A percentile compares a stretch with the other conserved stretches of the same genome.
Conservation (phyloP, 2,329 filamentous ascomycete genomes). For the Pyrenophora graminea region DNA sequence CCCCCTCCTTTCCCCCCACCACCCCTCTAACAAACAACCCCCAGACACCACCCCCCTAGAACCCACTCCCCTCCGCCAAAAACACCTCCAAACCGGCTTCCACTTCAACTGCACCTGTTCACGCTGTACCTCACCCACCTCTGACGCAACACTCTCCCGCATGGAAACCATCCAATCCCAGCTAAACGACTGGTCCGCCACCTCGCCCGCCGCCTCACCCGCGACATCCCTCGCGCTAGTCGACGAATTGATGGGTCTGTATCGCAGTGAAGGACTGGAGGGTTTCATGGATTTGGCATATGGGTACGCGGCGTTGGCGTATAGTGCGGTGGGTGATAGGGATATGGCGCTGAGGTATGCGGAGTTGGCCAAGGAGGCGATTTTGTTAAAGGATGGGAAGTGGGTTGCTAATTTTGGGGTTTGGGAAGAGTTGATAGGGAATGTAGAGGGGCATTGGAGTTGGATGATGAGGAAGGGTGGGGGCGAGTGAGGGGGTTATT, state of each 20-base stretch:
- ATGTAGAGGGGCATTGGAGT: conserved; percentile 11
- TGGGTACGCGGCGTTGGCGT: conserved; percentile 48
- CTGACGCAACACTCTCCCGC: conserved; percentile 37
- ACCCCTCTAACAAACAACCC: not conserved
- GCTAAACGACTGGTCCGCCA: conserved; percentile 38
- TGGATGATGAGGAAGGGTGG: conserved; percentile 4
- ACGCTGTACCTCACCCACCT: conserved; percentile 38
- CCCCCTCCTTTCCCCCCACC: no score
- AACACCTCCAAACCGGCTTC: conserved; percentile 40
- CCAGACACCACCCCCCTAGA: conserved; percentile 46
- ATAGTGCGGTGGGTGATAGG: conserved; percentile 39
- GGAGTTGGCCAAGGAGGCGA: conserved; percentile 38
- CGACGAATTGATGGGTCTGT: conserved; percentile 42
- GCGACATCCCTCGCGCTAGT: conserved; percentile 27
- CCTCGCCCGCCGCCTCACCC: conserved; percentile 6
- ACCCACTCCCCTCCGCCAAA: conserved; percentile 33
- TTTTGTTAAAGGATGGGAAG: conserved; percentile 46
- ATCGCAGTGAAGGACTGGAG: conserved; percentile 45
- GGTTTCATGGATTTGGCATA: conserved; percentile 49
- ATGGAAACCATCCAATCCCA: conserved; percentile 39
- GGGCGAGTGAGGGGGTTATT: no score
- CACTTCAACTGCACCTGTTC: conserved; percentile 50
- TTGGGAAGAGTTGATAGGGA: conserved; percentile 33
- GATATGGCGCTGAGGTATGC: conserved; percentile 41
- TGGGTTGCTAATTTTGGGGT: conserved; percentile 39